Conservation (phyloP, 345 rosid species). For the Moricandia moricandioides region DNA sequence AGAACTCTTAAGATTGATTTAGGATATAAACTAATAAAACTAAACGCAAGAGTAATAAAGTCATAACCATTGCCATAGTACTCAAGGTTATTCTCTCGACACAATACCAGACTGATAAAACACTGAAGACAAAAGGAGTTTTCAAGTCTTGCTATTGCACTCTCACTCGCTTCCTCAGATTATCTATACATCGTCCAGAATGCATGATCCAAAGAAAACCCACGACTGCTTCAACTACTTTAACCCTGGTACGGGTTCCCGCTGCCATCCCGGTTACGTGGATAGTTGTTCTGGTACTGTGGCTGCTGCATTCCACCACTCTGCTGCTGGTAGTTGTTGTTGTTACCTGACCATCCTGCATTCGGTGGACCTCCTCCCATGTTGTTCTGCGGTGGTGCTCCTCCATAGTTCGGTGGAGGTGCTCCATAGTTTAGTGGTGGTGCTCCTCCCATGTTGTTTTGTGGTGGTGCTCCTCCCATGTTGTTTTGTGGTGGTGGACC, state of each 20-base stretch:
- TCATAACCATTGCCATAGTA: conserved; percentile 10
- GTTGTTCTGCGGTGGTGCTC: conserved; percentile 31
- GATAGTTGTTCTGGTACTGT: conserved; percentile 39
- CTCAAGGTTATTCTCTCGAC: conserved; percentile 7
- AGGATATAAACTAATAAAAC: neutral
- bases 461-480: conserved; percentile 31
- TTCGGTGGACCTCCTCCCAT: conserved; percentile 27
- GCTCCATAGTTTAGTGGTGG: conserved; percentile 33
- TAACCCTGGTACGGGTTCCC: conserved; percentile 38
- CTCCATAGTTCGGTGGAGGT: conserved; percentile 18
- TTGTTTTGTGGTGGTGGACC: conserved; percentile 29
- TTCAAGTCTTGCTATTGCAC: conserved; percentile 24
- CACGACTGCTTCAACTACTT: conserved; percentile 21
- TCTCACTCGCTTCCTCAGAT: conserved; percentile 22
- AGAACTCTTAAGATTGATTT: neutral
- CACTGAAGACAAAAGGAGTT: conserved; percentile 17
- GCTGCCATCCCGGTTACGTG: conserved; percentile 34
- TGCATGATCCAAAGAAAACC: conserved; percentile 23
- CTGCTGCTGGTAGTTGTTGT: conserved; percentile 35
- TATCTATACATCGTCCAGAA: conserved; percentile 34
- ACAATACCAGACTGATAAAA: conserved; percentile 24
- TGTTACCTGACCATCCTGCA: conserved; percentile 31
- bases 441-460: conserved; percentile 25
- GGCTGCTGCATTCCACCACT: conserved; percentile 38
- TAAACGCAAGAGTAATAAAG: neutral